A percentile compares a stretch with the other conserved stretches of the same genome.
Evolutionary conservation across 2,329 filamentous ascomycete genomes (phyloP).

Genomic region (Fusarium tjaetaba): DNA sequence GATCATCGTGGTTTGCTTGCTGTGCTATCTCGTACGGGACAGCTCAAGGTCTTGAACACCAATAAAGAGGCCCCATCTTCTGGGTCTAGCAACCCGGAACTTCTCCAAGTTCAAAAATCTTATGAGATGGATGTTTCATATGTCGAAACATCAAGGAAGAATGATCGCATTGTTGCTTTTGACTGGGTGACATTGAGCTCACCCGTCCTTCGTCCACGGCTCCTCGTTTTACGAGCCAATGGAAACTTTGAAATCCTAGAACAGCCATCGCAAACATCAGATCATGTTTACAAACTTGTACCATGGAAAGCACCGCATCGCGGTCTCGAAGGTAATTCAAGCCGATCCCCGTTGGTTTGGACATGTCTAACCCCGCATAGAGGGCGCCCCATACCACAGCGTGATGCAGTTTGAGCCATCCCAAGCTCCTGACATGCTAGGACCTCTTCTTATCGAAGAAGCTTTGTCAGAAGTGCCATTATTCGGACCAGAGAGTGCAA

Average conservation of each 20-base stretch:
- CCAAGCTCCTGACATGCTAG: slow-evolving; percentile 63
- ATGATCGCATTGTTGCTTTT: slow-evolving; percentile 72
- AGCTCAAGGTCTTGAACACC: slow-evolving; percentile 70
- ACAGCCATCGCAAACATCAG: slow-evolving; percentile 66
- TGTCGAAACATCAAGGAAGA: slow-evolving; percentile 60
- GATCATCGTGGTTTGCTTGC: slow-evolving; percentile 70
- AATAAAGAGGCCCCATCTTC: slow-evolving; percentile 61
- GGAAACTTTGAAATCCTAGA: slow-evolving; percentile 71
- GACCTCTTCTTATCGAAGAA: slow-evolving; percentile 63
- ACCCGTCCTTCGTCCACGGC: slow-evolving; percentile 64
- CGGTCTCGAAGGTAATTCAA: slow-evolving; percentile 60
- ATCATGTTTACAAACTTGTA: slow-evolving; percentile 68
- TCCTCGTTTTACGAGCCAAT: slow-evolving; percentile 68
- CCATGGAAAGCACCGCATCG: slow-evolving; percentile 70
- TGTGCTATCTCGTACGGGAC: slow-evolving; percentile 69
- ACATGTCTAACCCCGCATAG: slow-evolving; percentile 47
- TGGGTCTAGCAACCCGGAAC: slow-evolving; percentile 63
- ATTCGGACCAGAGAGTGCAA: slow-evolving; percentile 63
- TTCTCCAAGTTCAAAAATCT: slow-evolving; percentile 68
- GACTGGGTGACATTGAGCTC: slow-evolving; percentile 72
- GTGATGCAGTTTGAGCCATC: slow-evolving; percentile 68
- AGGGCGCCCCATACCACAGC: slow-evolving; percentile 61
- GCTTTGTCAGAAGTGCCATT: slow-evolving; percentile 64
- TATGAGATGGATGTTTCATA: slow-evolving; percentile 71
- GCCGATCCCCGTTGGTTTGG: not conserved